phyloP scores from a whole-genome alignment of 495 filamentous ascomycete genomes.

The Penicillium steckii region DNA sequence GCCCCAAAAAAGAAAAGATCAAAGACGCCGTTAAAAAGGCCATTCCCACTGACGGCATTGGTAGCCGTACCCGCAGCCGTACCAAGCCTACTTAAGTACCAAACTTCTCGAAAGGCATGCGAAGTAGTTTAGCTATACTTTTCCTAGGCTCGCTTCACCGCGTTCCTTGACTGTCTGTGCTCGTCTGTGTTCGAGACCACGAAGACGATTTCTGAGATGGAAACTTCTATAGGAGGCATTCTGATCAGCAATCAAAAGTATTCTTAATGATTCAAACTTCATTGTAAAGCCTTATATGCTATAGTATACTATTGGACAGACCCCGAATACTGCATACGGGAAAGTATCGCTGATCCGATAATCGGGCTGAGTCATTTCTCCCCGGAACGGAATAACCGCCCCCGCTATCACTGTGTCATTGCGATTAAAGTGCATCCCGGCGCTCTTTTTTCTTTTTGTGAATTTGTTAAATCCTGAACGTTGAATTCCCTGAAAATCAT shows the following conservation, averaged over 20 bases:
- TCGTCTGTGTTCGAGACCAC: neutral
- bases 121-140: neutral
- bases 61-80: constrained; percentile 43
- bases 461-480: constrained; percentile 8
- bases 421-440: constrained; percentile 6
- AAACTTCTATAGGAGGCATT: neutral
- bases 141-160: neutral
- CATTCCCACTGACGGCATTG: constrained; percentile 35
- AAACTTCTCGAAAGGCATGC: neutral
- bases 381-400: constrained; percentile 39
- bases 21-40: constrained; percentile 32
- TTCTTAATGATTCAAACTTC: neutral
- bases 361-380: constrained; percentile 33
- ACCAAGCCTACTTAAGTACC: constrained; percentile 32
- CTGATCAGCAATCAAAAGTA: constrained; percentile 1
- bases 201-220: neutral
- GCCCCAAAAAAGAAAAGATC: constrained; percentile 37
- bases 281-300: neutral
- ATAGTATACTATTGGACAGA: neutral
- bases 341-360: constrained; percentile 14
- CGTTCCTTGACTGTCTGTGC: neutral
- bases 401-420: constrained; percentile 41
- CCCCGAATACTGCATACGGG: neutral
- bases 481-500: constrained; percentile 5
- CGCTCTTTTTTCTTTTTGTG: constrained; percentile 1